A percentile compares a stretch with the other conserved stretches of the same genome.
Conservation (phyloP, 1,284 basidiomycete species). For the Phellopilus nigrolimitatus region DNA sequence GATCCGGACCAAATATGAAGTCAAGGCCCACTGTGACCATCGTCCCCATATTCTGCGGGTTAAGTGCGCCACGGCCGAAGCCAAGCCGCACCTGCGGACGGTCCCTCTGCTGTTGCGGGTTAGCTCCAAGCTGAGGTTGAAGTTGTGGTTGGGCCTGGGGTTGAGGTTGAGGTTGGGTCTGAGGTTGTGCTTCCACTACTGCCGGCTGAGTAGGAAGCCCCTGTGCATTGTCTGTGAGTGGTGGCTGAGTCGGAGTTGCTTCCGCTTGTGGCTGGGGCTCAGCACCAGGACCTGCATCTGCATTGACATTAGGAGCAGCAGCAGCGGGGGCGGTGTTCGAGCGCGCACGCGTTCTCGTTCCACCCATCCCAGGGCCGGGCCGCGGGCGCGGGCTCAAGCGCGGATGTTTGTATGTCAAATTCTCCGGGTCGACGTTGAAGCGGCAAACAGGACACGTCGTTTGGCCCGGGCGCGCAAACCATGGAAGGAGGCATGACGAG, state of each 20-base stretch:
- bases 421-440: slow-evolving; percentile 75
- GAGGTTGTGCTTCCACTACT: no score
- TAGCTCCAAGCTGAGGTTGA: slow-evolving; percentile 3
- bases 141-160: slow-evolving; percentile 12
- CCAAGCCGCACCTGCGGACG: slow-evolving; percentile 2
- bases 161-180: no score
- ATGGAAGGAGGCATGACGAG: slow-evolving; percentile 66
- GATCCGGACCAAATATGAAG: slow-evolving; percentile 3
- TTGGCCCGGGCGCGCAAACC: slow-evolving; percentile 70
- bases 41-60: background rate
- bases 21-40: slow-evolving; percentile 3
- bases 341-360: background rate
- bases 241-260: background rate
- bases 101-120: background rate
- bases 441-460: slow-evolving; percentile 78
- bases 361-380: slow-evolving; percentile 22
- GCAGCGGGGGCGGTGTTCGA: background rate
- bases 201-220: background rate
- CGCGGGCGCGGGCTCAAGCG: slow-evolving; percentile 1
- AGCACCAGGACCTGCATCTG: slow-evolving; percentile 9
- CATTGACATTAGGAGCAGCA: slow-evolving; percentile 6
- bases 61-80: background rate
- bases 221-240: background rate
- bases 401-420: slow-evolving; percentile 48
- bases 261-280: slow-evolving; percentile 16